Base-by-base conservation (phyloP, 345 rosid genomes). In the Noccaea caerulescens region DNA sequence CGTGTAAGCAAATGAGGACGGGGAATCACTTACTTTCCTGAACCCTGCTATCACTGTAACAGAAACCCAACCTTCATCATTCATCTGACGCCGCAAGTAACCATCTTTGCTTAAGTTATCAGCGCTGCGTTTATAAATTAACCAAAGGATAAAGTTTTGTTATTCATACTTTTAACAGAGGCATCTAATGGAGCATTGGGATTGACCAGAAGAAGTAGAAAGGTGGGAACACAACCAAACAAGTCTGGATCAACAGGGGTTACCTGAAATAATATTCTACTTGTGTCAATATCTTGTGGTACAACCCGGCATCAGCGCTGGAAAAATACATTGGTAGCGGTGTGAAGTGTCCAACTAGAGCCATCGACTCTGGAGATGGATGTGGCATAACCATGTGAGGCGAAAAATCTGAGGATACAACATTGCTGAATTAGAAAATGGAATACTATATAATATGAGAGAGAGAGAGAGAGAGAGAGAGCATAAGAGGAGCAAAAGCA, bases 221-320 rank as follows among this genome's bases (percentile, higher is more conserved):
- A 66, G 12, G 27, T 11, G n/a, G 51, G 13, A 49, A 58, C 38
- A 66, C 16, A 58, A 23, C 36, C 36, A 57, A 72, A 53, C 49
- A 23, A 37, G 3, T 44, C 10, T 1, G 8, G 63, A 56, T 34
- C 1, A 34, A 18, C n/a, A 34, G 65, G n/a, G 3, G 36, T 49
- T 73, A 93, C 98, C 96, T 89, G 84, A 92, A 92, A 76, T 88
- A 92, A 57, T 85, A 92, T 75, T 92, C 89, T 70, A 90, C 88
- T 80, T 92, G 98, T 64, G 51, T 62, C 62, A 84, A 51, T 77
- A 92, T 82, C 59, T 72, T 68, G 60, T 10, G 25, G 69, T 42
- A 75, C 43, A 74, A 58, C 25, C 43, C 32, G 78, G 56, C 18
- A 67, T 74, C 78, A 43, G 33, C 7, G 47, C 41, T 42, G 47